Percentiles rank a stretch among this genome's conserved stretches.
phyloP scores from a whole-genome alignment of 2,329 filamentous ascomycete species.

The Chrysoporthe austroafricana region DNA sequence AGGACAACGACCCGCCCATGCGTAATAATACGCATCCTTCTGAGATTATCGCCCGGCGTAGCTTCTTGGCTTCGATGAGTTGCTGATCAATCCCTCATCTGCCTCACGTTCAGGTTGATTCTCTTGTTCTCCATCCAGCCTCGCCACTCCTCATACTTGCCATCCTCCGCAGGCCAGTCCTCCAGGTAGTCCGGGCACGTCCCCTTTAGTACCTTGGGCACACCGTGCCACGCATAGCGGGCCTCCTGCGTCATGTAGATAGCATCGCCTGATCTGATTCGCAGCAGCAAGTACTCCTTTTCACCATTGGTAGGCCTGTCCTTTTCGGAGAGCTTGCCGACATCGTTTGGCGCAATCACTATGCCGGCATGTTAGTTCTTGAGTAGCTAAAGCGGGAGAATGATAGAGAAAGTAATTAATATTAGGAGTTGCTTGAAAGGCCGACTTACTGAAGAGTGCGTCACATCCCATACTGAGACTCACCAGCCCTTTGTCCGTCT shows the following conservation, averaged over 20 bases:
- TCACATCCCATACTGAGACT: constrained; percentile 92
- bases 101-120: constrained; percentile 89
- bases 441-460: constrained; percentile 64
- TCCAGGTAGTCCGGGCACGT: constrained; percentile 78
- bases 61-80: neutral
- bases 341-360: constrained; percentile 58
- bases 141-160: constrained; percentile 68
- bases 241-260: constrained; percentile 85
- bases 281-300: constrained; percentile 62
- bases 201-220: constrained; percentile 79
- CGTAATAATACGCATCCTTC: too few relatives aligned
- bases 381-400: neutral
- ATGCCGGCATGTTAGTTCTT: neutral
- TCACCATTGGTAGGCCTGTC: constrained; percentile 33
- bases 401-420: neutral
- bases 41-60: too few relatives aligned
- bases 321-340: constrained; percentile 36
- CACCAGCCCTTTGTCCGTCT: constrained; percentile 75
- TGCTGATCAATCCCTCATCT: constrained; percentile 68
- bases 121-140: constrained; percentile 90
- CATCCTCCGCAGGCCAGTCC: constrained; percentile 70
- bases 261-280: constrained; percentile 82
- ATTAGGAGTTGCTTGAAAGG: neutral
- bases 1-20: too few relatives aligned
- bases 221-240: constrained; percentile 92